Percentiles rank a stretch among this genome's conserved stretches.
Conservation (phyloP, 768 basidiomycete genomes). For the Terana coerulea region DNA sequence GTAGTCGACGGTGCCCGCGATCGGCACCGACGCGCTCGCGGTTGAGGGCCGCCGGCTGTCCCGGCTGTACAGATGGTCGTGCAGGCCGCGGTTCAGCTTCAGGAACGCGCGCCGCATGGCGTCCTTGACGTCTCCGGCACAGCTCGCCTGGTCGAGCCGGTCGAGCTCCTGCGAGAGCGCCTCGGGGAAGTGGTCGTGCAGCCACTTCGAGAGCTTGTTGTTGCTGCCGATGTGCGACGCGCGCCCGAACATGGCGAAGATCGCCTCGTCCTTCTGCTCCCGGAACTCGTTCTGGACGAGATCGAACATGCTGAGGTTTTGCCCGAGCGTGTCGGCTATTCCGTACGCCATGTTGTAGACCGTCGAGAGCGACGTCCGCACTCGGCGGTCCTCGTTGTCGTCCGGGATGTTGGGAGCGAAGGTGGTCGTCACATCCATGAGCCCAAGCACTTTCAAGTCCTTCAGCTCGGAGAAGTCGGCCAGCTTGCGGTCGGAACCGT, state of each 20-base stretch:
- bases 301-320: constrained; percentile 86
- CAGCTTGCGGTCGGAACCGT: constrained; percentile 27
- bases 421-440: constrained; percentile 90
- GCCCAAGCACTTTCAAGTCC: constrained; percentile 84
- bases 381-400: constrained; percentile 83
- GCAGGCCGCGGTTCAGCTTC: constrained; percentile 75
- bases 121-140: constrained; percentile 60
- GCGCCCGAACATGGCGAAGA: constrained; percentile 96
- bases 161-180: constrained; percentile 60
- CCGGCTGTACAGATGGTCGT: constrained; percentile 56
- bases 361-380: constrained; percentile 86
- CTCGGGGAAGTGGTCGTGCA: constrained; percentile 75
- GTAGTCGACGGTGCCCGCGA: constrained; percentile 35
- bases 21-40: constrained; percentile 44
- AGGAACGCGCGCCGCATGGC: constrained; percentile 88
- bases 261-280: constrained; percentile 68
- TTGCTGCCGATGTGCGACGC: constrained; percentile 54
- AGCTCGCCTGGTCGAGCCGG: constrained; percentile 34
- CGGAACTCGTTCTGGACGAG: constrained; percentile 87
- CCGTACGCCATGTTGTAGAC: constrained; percentile 94
- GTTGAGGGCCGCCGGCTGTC: constrained; percentile 70
- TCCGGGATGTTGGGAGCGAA: constrained; percentile 63
- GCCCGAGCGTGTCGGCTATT: constrained; percentile 90
- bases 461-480: constrained; percentile 80
- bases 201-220: constrained; percentile 74